Evolutionary conservation across 1,284 basidiomycete genomes (phyloP), one percentile per base, ranked within the genome.

Genomic region (Sporisorium graminicola): DNA sequence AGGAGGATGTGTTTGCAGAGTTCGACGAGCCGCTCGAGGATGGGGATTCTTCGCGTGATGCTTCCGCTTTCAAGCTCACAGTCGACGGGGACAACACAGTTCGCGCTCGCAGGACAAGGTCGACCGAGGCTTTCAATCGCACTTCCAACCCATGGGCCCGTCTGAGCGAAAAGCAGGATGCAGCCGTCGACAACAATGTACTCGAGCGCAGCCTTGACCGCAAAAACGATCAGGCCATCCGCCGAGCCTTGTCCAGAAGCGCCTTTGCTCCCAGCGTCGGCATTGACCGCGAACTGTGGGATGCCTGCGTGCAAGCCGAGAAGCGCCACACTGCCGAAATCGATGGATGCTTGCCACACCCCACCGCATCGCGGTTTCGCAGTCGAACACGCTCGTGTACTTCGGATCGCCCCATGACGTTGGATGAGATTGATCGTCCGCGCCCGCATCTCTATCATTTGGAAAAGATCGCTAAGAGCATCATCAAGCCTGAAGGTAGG

Each of bases 1-100:
- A 96, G 80, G 72, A 74, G 5, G 81, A 82, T 44, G 59, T 77
- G 10, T 82, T 82, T 65, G 81, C 77, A 10, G 56, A 61, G 7
- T 44, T 72, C 20, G 75, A 75, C 33, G 70, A 78, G 4, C 44
- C 59, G 24, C 44, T 54, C 4, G 64, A 72, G 3, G 75, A 72
- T 2, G 51, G 40, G 14, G 55, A 54, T n/a, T 44, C 13, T 10
- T 54, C 53, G 2, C 33, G 50, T 16, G 55, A 65, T 22, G 27
- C 50, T 16, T 29, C 31, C 27, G 13, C 3, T 0, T 27, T 42
- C 10, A 54, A 29, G 24, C 18, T 43, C 9, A 49, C 29, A 14
- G 52, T 49, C 9, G 74, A 72, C 12, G 68, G 52, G 26, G 65
- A 72, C 55, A 61, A 61, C 52, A 72, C 70, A 20, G 14, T 75